Base-by-base conservation (phyloP, 805 yeast genomes). In the Priceomyces melissophilus region DNA sequence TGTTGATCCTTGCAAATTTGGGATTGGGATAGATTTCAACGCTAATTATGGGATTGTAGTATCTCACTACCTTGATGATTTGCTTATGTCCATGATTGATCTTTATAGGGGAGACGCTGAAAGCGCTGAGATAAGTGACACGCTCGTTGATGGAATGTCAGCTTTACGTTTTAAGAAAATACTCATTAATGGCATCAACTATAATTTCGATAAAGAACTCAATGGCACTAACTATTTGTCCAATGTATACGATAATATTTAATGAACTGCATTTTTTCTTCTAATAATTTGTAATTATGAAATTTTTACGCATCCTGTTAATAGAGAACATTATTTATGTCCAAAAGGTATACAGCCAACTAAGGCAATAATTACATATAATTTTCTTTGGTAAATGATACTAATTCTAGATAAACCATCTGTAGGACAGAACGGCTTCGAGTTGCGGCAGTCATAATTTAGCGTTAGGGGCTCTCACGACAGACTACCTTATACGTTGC, bases 21-120 rank as follows among this genome's bases (percentile, higher is more conserved):
- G 47, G 26, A 23, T 35, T 15, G 26, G 39, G 4, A 33, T 43
- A 6, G 39, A 34, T 11, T 25, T 39, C 32, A 38, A 26, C 44
- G 5, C 16, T 11, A 53, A 20, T 43, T 43, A 41, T 48, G 52
- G 43, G 46, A 32, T 49, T 3, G 60, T 64, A 30, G 43, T 69
- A 5, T 46, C 63, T 6, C 75, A 69, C 44, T 68, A 53, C 40
- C 42, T 66, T n/a, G 55, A 65, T 32, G 63, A 59, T 32, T 44
- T 66, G n/a, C 52, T 67, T 10, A 46, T 58, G n/a, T 48, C 46
- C 6, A 49, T 68, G 55, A 49, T 59, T 32, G 60, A 60, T 41
- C 55, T 69, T 37, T 55, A 65, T 44, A 49, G 75, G 12, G 75
- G 74, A 1, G 54, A 68, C 46, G 75, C 75, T 1, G 75, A 69